Conservation (phyloP, 2,329 filamentous ascomycete species). For the Amauroascus verrucosus region DNA sequence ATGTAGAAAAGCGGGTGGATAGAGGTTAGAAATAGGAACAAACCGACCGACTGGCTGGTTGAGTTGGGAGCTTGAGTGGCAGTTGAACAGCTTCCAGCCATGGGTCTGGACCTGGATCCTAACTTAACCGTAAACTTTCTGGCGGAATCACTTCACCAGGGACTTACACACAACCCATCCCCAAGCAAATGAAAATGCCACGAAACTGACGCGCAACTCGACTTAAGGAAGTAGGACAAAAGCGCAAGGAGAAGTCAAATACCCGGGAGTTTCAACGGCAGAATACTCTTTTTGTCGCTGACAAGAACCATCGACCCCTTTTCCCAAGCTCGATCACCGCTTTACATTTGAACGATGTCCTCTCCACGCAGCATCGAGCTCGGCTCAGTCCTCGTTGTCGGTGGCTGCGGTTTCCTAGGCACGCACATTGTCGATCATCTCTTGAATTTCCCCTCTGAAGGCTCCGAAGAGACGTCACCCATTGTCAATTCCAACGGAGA, state of each 20-base stretch:
- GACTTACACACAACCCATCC: too few relatives aligned
- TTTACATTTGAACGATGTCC: slow-evolving; percentile 4
- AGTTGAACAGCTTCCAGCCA: too few relatives aligned
- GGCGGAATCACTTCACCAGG: too few relatives aligned
- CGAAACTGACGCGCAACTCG: background rate
- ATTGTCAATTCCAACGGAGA: slow-evolving; percentile 13
- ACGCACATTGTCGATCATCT: slow-evolving; percentile 70
- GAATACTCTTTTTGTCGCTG: background rate
- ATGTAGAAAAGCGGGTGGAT: too few relatives aligned
- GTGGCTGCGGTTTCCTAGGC: slow-evolving; percentile 75
- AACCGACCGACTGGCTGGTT: too few relatives aligned
- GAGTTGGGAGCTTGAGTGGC: too few relatives aligned
- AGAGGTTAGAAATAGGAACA: too few relatives aligned
- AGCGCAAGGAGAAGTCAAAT: background rate
- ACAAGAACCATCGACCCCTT: background rate
- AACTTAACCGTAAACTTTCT: too few relatives aligned
- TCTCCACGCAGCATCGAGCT: slow-evolving; percentile 35
- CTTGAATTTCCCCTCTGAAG: slow-evolving; percentile 48
- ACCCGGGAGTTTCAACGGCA: background rate
- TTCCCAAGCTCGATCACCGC: background rate
- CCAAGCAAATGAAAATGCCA: too few relatives aligned
- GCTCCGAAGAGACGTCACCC: slow-evolving; percentile 10
- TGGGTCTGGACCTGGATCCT: too few relatives aligned
- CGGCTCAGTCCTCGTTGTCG: slow-evolving; percentile 66
- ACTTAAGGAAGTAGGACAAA: background rate